Evolutionary conservation across 2,329 filamentous ascomycete species (phyloP).

Genomic region (Lasiodiplodia theobromae): DNA sequence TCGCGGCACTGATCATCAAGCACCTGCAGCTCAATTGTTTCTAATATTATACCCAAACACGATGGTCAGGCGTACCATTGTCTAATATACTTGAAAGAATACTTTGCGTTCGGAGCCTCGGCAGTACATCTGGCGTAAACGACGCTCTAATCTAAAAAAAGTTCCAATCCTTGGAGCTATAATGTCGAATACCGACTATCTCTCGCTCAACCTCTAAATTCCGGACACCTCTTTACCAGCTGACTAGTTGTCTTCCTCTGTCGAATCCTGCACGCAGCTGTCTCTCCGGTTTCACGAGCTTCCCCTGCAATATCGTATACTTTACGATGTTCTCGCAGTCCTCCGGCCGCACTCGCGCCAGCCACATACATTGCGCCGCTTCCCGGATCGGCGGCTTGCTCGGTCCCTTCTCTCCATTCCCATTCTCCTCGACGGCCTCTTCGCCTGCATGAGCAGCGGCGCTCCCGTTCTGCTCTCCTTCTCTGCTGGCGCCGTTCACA

Average conservation of each 20-base stretch:
- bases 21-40: background rate
- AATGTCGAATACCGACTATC: constrained; percentile 1
- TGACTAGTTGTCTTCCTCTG: constrained; percentile 77
- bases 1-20: too few relatives aligned
- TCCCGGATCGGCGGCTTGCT: constrained; percentile 45
- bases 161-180: background rate
- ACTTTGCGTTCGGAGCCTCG: background rate
- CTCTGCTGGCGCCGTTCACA: constrained; percentile 12
- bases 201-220: background rate
- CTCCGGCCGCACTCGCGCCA: constrained; percentile 82
- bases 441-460: constrained; percentile 45
- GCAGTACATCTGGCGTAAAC: background rate
- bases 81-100: background rate
- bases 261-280: constrained; percentile 94
- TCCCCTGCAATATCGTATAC: constrained; percentile 90
- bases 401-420: constrained; percentile 41
- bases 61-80: background rate
- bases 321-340: constrained; percentile 92
- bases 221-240: constrained; percentile 68
- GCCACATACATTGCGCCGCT: constrained; percentile 90
- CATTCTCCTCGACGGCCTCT: constrained; percentile 46
- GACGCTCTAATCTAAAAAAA: background rate
- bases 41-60: background rate
- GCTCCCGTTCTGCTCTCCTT: constrained; percentile 31
- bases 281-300: constrained; percentile 85